Evolutionary conservation across 208 protist genomes (phyloP), one percentile per base, ranked within the genome.

Genomic region (Leishmania braziliensis): DNA sequence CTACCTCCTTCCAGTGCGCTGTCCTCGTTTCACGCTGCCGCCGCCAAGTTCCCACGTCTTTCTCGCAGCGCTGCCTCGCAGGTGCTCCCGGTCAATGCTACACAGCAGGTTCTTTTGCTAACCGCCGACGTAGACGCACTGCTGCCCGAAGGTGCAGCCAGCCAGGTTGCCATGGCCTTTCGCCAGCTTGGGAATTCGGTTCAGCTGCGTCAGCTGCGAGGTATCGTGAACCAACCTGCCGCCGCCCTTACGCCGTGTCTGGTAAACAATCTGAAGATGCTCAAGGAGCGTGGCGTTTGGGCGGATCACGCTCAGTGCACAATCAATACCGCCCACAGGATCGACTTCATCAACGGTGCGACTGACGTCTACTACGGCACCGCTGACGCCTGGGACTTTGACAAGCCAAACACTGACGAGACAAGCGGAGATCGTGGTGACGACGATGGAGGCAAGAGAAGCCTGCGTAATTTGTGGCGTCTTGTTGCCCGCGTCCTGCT

Each of bases 371-470:
- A 82, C 74, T 92, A 90, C 75, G 88, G 88, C 39, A 77, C 76
- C 5, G 39, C 6, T 18, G 90, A 94, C 72, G 82, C 87, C 29
- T 94, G 90, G 90, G 84, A 90, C 58, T 94, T 91, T 72, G 91
- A 87, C 54, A 58, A 48, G 43, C 85, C 89, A 51, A 88, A 91
- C 65, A 58, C 51, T 36, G 83, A 86, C 23, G 88, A 94, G 71
- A 73, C 79, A 23, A 48, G 75, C n/a, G 72, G 73, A 36, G 80
- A 75, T 50, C 65, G 69, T 53, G 81, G 53, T n/a, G 68, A 33
- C 60, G 66, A 75, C 39, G 26, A 43, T 36, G 56, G 53, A 8
- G 76, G 75, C 5, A 29, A 53, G 4, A 18, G 46, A 39, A 73
- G 71, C 46, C 16, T 46, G 10, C 46, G 20, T 33, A 3, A 5